Conservation (phyloP, 2,329 filamentous ascomycete genomes). For the Apiospora koreana region DNA sequence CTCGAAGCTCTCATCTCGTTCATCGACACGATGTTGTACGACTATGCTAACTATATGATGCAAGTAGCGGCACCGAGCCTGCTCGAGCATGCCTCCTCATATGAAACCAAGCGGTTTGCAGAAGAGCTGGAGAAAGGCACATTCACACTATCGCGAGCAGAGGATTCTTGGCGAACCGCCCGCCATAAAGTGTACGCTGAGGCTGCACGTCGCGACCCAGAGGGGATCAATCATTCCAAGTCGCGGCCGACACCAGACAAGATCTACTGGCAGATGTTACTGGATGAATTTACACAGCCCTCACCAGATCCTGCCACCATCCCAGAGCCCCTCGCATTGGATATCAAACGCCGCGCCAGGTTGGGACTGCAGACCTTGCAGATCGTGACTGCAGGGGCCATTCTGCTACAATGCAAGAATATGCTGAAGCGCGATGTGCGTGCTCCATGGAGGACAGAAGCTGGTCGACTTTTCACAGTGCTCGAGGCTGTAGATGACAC, state of each 20-base stretch:
- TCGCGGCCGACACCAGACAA: conserved; percentile 67
- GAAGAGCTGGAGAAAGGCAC: conserved; percentile 60
- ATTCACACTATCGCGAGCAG: conserved; percentile 59
- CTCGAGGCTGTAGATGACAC: conserved; percentile 56
- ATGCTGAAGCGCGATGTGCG: conserved; percentile 79
- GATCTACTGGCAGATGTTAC: conserved; percentile 74
- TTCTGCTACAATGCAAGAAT: conserved; percentile 80
- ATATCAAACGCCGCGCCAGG: conserved; percentile 61
- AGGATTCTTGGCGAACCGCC: conserved; percentile 66
- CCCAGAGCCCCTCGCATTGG: conserved; percentile 74
- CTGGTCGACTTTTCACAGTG: conserved; percentile 68
- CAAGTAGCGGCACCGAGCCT: conserved; percentile 71
- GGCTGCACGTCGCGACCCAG: conserved; percentile 67
- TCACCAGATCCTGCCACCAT: conserved; percentile 55
- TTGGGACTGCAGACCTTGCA: conserved; percentile 60
- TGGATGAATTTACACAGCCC: conserved; percentile 73
- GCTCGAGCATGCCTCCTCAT: conserved; percentile 69
- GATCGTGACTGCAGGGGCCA: conserved; percentile 72
- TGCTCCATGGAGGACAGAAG: conserved; percentile 74
- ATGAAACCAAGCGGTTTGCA: conserved; percentile 73
- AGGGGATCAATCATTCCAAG: conserved; percentile 62
- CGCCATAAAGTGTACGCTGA: conserved; percentile 66
- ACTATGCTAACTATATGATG: conserved; percentile 81
- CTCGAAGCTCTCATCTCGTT: conserved; percentile 74
- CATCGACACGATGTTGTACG: conserved; percentile 75